Evolutionary conservation across 805 yeast genomes (phyloP), one percentile per base, ranked within the genome.

Genomic region (Wickerhamomyces tratensis): DNA sequence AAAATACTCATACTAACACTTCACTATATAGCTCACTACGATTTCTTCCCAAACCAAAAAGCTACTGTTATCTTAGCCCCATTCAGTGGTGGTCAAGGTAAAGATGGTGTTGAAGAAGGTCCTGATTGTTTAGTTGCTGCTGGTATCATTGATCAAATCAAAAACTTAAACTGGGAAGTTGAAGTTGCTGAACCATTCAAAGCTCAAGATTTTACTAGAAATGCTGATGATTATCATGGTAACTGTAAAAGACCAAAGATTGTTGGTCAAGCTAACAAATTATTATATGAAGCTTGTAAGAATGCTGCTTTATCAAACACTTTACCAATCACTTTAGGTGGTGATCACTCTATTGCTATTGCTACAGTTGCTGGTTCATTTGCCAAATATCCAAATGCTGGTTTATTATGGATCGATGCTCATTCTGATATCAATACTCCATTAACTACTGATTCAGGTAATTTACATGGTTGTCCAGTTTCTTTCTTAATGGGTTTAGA

Each of bases 401-500:
- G 95, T 55, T 70, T 91, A 35, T 60, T 91, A 48, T 91, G 98
- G 98, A 82, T 91, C 53, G 98, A 91, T 64, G 98, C 98, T 0
- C 98, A 91, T 62, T 96, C 98, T 15, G 98, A 91, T 62, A 82
- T 93, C 59, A 93, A 93, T 69, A 83, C 97, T 1, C 86, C 96
- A 10, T 69, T 71, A 33, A 77, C 87, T 8, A 80, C 97, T 2
- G 82, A 74, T 29, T 78, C 91, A 7, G 98, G 98, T 36, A 93
- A 91, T 62, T 70, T 91, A 53, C 98, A 91, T 62, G 98, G 98
- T 6, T 89, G 97, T 61, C 98, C 98, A 2, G 87, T 91, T 33
- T 77, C 96, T 4, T 93, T 93, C 59, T 68, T 91, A 43, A 69
- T 88, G 76, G 97, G 97, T 3, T 67, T 89, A 42, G 86, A 84